phyloP scores from a whole-genome alignment of 2,329 filamentous ascomycete genomes.

The Beauveria australis region DNA sequence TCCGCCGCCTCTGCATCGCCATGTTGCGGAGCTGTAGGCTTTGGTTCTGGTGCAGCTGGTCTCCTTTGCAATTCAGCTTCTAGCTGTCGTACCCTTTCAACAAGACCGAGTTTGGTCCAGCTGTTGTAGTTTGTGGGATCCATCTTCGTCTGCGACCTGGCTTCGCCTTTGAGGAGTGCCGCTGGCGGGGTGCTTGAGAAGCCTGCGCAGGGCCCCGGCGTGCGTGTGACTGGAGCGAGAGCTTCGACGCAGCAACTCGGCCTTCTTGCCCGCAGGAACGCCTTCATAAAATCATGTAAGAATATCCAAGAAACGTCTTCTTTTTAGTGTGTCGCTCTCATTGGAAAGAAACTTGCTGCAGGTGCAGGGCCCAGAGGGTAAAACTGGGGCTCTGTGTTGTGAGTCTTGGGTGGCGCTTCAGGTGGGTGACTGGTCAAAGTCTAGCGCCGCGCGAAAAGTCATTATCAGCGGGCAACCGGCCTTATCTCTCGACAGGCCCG shows the following conservation, averaged over 20 bases:
- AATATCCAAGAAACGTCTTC: background rate
- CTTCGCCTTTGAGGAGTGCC: background rate
- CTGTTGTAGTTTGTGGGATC: slow-evolving; percentile 44
- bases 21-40: background rate
- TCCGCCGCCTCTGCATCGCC: slow-evolving; percentile 3
- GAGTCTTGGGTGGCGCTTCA: background rate
- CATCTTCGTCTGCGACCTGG: slow-evolving; percentile 18
- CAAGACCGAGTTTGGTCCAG: slow-evolving; percentile 62
- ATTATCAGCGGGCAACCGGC: background rate
- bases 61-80: slow-evolving; percentile 56
- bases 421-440: background rate
- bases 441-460: slow-evolving; percentile 2
- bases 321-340: background rate
- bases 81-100: slow-evolving; percentile 58
- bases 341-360: slow-evolving; percentile 1
- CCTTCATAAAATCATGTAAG: slow-evolving; percentile 6
- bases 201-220: background rate
- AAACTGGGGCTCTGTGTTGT: slow-evolving; percentile 4
- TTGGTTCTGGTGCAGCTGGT: slow-evolving; percentile 19
- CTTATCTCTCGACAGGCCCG: slow-evolving; percentile 1
- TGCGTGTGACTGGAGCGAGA: background rate
- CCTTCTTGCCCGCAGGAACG: background rate
- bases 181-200: slow-evolving; percentile 2
- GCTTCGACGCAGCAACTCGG: slow-evolving; percentile 4
- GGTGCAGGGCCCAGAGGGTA: slow-evolving; percentile 1